Base-by-base conservation (phyloP, 306 rosid genomes). In the Dalbergia oliveri region DNA sequence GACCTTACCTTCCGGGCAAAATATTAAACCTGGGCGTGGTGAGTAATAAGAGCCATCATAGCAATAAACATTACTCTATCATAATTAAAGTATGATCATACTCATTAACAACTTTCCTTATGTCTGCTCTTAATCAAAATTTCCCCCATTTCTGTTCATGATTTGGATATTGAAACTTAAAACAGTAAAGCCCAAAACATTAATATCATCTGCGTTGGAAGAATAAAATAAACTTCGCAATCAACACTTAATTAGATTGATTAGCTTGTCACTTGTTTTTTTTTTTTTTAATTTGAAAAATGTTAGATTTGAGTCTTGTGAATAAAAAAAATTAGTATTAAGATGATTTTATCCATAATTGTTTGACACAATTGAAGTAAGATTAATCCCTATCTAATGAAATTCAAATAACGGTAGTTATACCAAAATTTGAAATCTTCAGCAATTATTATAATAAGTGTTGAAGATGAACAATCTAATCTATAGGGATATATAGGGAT, bases 381-480 rank as follows among this genome's bases (percentile, higher is more conserved):
- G 31, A 26, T 26, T 26, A 26, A 26, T 2, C 31, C 31, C 31
- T 0, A 0, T 26, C 31, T 26, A 1, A 26, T 26, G 31, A 26
- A 26, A 1, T 26, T 26, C 31, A 26, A 26, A 26, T 26, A 26
- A 26, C 0, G 31, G 1, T 26, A 26, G 31, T 26, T 26, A 26
- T 26, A 26, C 3, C 31, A 26, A 26, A 26, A 2, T 26, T 26
- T 37, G 41, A 37, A 37, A 43, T 43, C 47, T 43, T 43, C 6
- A 9, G 11, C 6, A 9, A 9, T 8, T 43, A 47, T 43, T 47
- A 67, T 68, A 14, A 8, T 44, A 35, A 1, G 39, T 11, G 39
- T 67, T 78, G 75, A 66, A 77, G 74, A 66, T 15, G 57, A 41
- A 77, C 43, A 47, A n/a, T n/a, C n/a, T 0, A 26, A 26, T 26